Evolutionary conservation across 2,329 filamentous ascomycete species (phyloP).

Genomic region (Plenodomus lindquistii): DNA sequence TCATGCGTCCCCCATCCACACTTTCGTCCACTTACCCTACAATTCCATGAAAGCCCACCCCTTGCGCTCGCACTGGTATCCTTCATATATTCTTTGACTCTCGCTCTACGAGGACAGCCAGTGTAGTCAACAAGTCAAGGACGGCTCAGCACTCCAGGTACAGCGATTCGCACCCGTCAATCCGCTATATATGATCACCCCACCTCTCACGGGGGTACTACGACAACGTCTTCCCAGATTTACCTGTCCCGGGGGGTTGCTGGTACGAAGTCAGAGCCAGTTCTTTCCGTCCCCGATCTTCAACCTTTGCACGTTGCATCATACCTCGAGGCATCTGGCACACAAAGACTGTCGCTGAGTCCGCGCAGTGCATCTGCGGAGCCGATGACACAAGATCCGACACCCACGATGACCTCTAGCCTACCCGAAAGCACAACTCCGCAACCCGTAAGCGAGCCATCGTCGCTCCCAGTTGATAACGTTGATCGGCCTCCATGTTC

Average conservation of each 20-base stretch:
- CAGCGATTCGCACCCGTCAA: not conserved
- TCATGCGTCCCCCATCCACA: not conserved
- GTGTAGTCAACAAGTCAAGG: not conserved
- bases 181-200: not conserved
- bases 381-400: constrained; percentile 12
- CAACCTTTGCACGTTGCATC: constrained; percentile 16
- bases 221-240: constrained; percentile 54
- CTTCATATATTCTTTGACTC: not conserved
- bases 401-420: constrained; percentile 2
- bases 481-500: not conserved
- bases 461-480: not conserved
- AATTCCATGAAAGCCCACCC: not conserved
- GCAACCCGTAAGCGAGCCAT: not conserved
- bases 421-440: not conserved
- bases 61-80: not conserved
- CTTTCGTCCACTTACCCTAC: not conserved
- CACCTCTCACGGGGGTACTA: constrained; percentile 24
- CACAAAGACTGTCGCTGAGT: constrained; percentile 15
- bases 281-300: constrained; percentile 19
- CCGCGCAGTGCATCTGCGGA: constrained; percentile 5
- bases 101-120: not conserved
- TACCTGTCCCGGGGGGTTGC: constrained; percentile 52
- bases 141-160: not conserved
- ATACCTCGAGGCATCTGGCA: constrained; percentile 19
- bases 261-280: constrained; percentile 34